Base-by-base conservation (phyloP, 2,329 filamentous ascomycete genomes). In the Colletotrichum simmondsii region DNA sequence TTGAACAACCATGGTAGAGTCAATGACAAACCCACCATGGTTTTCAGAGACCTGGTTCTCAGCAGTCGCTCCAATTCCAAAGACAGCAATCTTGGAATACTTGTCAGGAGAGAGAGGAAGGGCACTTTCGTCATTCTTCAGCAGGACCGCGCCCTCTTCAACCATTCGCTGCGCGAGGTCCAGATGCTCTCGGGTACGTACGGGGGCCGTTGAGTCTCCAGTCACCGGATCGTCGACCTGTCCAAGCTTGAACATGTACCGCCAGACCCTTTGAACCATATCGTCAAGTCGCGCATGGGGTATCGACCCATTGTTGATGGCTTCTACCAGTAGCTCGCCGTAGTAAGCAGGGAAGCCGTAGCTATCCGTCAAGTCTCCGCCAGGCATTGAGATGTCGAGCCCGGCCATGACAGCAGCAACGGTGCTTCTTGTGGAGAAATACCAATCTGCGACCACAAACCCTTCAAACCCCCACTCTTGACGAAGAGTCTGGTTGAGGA, bases 291-390 rank as follows among this genome's bases (percentile, higher is more conserved):
- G 63, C 2, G 32, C 53, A n/a, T 14, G 53, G 0, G 42, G 42
- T 46, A 97, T 85, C 5, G 93, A 94, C 4, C 91, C 91, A 76
- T 97, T 97, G 49, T 95, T 84, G 6, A 94, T 89, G 2, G 94
- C 88, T 70, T 89, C 91, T 1, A 92, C 94, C 52, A 97, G 85
- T 76, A 94, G 87, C 1, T 87, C 80, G 0, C 94, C 94, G 92
- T 93, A 96, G 60, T 28, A 57, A 5, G 16, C 37, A 26, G n/a
- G 68, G 61, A 26, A 26, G 6, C 57, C 57, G 57, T 42, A 59
- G 14, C 32, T 42, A 54, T 91, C 84, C 4, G 32, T 37, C 22
- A 59, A 32, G 8, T 37, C 32, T 7, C 57, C 57, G 12, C 68
- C 83, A 19, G 83, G 83, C 82, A 83, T 83, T 67, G 83, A 82